Base-by-base conservation (phyloP, 768 basidiomycete genomes). In the Xerocomus brunneocitrinus region DNA sequence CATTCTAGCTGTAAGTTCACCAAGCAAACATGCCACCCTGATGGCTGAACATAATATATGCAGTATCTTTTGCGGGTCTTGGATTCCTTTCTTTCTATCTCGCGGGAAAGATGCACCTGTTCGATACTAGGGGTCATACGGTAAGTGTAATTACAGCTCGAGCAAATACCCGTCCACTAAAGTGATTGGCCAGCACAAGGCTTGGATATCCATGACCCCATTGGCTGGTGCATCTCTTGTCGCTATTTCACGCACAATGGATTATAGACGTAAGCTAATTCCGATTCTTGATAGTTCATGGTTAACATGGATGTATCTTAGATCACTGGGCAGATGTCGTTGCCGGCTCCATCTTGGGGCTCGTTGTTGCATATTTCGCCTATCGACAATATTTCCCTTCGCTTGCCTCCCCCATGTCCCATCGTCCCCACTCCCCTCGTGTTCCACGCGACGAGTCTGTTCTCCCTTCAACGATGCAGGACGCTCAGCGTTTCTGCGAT, bases 301-400 rank as follows among this genome's bases (percentile, higher is more conserved):
- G 47, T 47, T 50, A 48, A 49, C 27, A 16, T 22, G 22, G 34
- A 8, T 49, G 48, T 30, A 52, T 45, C 34, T 31, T 56, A 91
- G 89, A 95, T 69, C 92, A 95, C 67, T 94, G 91, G 89, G 84
- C 91, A 5, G 95, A 99, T 59, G 89, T 97, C 40, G 63, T 91
- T 8, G 82, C 89, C 2, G 94, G 95, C 5, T 79, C 84, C 3
- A 49, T 86, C 28, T 74, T 98, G 8, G 95, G 95, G 12, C 73
- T 88, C 16, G 64, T 77, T 42, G 72, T 89, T 52, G 75, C 91
- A 16, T 87, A 80, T 71, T 87, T 92, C 60, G 68, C 80, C 14
- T 95, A 95, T 69, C 82, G 88, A 40, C 90, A 90, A 64, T 91
- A 92, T 69, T 93, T 87, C 62, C 89, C 87, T 19, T 73, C 80